A percentile compares a stretch with the other conserved stretches of the same genome.
Conservation (phyloP, 306 rosid genomes). For the Coriaria nepalensis region DNA sequence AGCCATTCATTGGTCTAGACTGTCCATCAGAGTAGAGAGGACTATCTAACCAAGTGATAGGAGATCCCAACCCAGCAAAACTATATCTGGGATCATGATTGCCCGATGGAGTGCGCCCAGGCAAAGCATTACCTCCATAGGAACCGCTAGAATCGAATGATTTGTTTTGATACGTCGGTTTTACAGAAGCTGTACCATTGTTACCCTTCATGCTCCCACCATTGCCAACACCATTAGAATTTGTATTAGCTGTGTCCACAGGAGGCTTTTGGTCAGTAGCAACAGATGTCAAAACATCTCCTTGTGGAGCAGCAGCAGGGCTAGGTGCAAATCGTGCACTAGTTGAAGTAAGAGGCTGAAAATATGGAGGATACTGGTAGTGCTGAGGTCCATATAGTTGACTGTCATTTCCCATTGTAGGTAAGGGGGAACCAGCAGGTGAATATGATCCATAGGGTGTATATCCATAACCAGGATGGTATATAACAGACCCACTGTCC, state of each 20-base stretch:
- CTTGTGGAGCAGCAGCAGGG: constrained; percentile 40
- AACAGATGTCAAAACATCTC: constrained; percentile 49
- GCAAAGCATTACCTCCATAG: constrained; percentile 32
- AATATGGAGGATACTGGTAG: constrained; percentile 89
- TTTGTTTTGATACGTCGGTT: constrained; percentile 26
- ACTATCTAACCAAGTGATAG: constrained; percentile 48
- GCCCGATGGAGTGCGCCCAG: constrained; percentile 49
- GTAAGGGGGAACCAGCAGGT: constrained; percentile 86
- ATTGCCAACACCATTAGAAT: constrained; percentile 39
- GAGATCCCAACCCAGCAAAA: constrained; percentile 43
- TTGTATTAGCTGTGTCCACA: constrained; percentile 49
- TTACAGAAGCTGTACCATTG: constrained; percentile 25
- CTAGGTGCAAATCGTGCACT: constrained; percentile 46
- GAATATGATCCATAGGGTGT: constrained; percentile 78
- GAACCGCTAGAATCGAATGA: constrained; percentile 31
- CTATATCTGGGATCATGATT: constrained; percentile 63
- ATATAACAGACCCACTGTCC: constrained; percentile 73
- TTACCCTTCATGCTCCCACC: constrained; percentile 45
- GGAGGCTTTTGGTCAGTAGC: constrained; percentile 69
- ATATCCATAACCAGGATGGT: constrained; percentile 86
- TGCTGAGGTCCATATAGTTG: constrained; percentile 92
- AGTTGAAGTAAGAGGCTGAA: constrained; percentile 71
- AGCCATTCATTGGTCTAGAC: constrained; percentile 39
- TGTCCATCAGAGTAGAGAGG: constrained; percentile 65
- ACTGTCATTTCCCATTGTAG: constrained; percentile 90